Evolutionary conservation across 768 basidiomycete species (phyloP), one percentile per base, ranked within the genome.

Genomic region (Lyophyllum semitale): DNA sequence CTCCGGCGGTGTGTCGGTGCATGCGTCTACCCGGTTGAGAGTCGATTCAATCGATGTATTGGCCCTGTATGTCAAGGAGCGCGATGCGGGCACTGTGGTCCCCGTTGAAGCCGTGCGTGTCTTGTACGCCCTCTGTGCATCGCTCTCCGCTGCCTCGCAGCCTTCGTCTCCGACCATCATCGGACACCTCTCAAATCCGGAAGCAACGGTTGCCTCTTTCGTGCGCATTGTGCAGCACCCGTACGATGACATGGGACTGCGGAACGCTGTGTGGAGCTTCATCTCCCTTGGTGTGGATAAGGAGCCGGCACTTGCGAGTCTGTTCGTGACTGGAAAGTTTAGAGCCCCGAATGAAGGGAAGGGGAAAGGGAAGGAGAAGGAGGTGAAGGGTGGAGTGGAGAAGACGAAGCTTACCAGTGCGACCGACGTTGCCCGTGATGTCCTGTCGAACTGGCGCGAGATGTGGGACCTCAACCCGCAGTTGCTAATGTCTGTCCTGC

Each of bases 241-340:
- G 0, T 92, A 89, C 59, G 88, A 93, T 27, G 92, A 93, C 40
- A 75, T 86, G 18, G 65, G 78, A 8, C 77, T 92, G 29, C 85
- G 89, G 18, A 87, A 81, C 47, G 82, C 88, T 0, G 84, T 91
- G 5, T 98, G 95, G 95, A 82, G 81, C 58, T 88, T 96, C 59
- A 85, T 96, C 35, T 73, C 89, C 0, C 77, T 91, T 17, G 87
- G 91, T 1, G 84, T 95, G 13, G 87, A 91, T 62, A 88, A 87
- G 57, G 93, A 95, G 66, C 93, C 95, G 0, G 93, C 95, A 0
- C 76, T 96, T 4, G 86, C 89, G 2, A 79, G 84, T 51, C 75
- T 97, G 25, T 86, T 95, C 55, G 86, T 95, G 29, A 80, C 84
- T 0, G 93, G 93, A 3, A 80, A 83, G 38, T 88, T 91, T 60